phyloP scores from a whole-genome alignment of 2,329 filamentous ascomycete species.

The Alternaria gansuensis region DNA sequence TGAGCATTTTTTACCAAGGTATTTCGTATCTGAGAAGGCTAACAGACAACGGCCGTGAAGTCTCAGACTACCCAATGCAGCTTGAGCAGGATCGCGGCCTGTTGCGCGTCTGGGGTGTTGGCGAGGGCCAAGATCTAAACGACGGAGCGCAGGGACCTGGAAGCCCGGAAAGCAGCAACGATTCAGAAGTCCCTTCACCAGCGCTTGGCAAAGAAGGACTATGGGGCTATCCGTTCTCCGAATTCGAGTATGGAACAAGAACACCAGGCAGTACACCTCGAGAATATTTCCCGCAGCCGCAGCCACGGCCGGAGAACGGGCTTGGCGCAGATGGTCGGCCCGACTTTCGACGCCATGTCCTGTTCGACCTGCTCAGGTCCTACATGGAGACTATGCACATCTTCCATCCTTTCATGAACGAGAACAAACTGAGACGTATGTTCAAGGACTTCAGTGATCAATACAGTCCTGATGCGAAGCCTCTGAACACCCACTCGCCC shows the following conservation, averaged over 20 bases:
- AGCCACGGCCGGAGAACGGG: conserved; percentile 53
- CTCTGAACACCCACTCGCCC: conserved; percentile 36
- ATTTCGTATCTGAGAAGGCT: conserved; percentile 65
- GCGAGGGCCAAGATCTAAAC: conserved; percentile 73
- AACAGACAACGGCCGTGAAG: conserved; percentile 70
- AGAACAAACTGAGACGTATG: conserved; percentile 61
- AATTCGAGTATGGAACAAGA: conserved; percentile 46
- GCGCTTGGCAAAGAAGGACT: conserved; percentile 57
- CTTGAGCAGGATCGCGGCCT: conserved; percentile 77
- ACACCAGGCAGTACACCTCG: conserved; percentile 33
- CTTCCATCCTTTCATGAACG: conserved; percentile 71
- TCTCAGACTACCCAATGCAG: conserved; percentile 73
- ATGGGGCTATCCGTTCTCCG: conserved; percentile 61
- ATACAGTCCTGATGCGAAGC: conserved; percentile 46
- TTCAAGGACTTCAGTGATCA: conserved; percentile 58
- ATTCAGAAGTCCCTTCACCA: conserved; percentile 53
- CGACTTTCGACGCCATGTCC: conserved; percentile 62
- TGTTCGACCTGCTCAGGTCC: conserved; percentile 62
- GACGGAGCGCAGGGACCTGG: conserved; percentile 54
- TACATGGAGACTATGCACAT: conserved; percentile 69
- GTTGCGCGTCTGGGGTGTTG: conserved; percentile 78
- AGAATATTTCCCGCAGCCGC: conserved; percentile 40
- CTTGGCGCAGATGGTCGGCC: conserved; percentile 63
- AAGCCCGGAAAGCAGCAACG: conserved; percentile 49
- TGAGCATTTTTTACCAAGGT: conserved; percentile 65